phyloP scores from a whole-genome alignment of 176 grass and related monocot genomes.

The Oryza meridionalis region DNA sequence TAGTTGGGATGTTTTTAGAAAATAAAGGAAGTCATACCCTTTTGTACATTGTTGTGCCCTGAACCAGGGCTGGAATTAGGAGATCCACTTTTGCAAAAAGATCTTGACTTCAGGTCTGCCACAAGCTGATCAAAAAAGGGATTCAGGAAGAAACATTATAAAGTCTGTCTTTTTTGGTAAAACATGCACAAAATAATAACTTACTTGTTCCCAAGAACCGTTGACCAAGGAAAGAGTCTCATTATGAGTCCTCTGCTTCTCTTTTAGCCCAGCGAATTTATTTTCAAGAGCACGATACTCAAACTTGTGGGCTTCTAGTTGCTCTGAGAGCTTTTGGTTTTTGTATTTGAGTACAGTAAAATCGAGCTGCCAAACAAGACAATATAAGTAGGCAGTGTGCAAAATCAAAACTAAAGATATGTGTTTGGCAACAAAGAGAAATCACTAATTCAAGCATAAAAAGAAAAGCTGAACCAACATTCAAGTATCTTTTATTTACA shows the following conservation, averaged over 20 bases:
- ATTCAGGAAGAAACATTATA: neutral
- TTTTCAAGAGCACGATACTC: slow-evolving; percentile 69
- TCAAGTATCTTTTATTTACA: slow-evolving; percentile 1
- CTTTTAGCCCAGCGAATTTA: slow-evolving; percentile 69
- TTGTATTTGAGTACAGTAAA: slow-evolving; percentile 84
- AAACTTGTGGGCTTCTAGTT: slow-evolving; percentile 84
- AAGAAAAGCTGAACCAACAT: slow-evolving; percentile 1
- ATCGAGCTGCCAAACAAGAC: slow-evolving; percentile 63
- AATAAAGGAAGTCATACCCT: slow-evolving; percentile 43
- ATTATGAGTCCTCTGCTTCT: slow-evolving; percentile 59
- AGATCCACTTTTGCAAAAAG: slow-evolving; percentile 55
- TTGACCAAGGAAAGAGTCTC: slow-evolving; percentile 62
- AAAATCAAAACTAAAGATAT: slow-evolving; percentile 29
- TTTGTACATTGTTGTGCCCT: slow-evolving; percentile 34
- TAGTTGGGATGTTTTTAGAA: neutral
- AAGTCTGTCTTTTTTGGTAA: neutral
- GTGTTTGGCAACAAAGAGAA: slow-evolving; percentile 6
- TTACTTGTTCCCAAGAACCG: slow-evolving; percentile 66
- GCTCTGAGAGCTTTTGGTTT: slow-evolving; percentile 89
- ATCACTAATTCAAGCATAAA: neutral
- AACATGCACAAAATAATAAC: slow-evolving; percentile 13
- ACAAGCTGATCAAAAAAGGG: slow-evolving; percentile 55
- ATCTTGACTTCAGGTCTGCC: slow-evolving; percentile 51
- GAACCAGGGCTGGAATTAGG: slow-evolving; percentile 32
- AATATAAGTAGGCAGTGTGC: slow-evolving; percentile 26